A percentile compares a stretch with the other conserved stretches of the same genome.
Evolutionary conservation across 768 basidiomycete genomes (phyloP).

Genomic region (Thelephora aurantiotincta): DNA sequence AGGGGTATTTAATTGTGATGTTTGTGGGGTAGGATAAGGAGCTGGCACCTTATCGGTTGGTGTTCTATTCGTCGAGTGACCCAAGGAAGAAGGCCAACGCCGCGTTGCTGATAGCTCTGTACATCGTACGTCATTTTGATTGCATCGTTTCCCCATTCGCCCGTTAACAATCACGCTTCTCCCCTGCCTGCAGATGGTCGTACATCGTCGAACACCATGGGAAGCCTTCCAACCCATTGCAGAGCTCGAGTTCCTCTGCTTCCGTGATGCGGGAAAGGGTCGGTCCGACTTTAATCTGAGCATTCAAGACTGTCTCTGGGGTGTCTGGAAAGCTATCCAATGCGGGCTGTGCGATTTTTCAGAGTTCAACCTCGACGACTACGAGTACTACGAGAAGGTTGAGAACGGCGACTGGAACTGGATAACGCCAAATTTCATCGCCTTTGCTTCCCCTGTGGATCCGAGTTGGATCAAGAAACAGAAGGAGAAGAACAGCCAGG

Average conservation of each 20-base stretch:
- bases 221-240: slow-evolving; percentile 92
- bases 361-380: slow-evolving; percentile 85
- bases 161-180: neutral
- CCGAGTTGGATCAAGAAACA: slow-evolving; percentile 64
- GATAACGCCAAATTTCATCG: slow-evolving; percentile 85
- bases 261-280: slow-evolving; percentile 89
- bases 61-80: slow-evolving; percentile 81
- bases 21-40: slow-evolving; percentile 47
- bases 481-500: slow-evolving; percentile 41
- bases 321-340: slow-evolving; percentile 81
- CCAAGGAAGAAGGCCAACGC: slow-evolving; percentile 86
- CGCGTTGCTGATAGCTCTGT: slow-evolving; percentile 86
- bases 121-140: slow-evolving; percentile 47
- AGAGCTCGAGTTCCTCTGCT: slow-evolving; percentile 86
- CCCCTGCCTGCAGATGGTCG: slow-evolving; percentile 58
- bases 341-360: slow-evolving; percentile 89
- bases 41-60: slow-evolving; percentile 56
- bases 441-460: slow-evolving; percentile 88
- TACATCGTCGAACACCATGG: slow-evolving; percentile 79
- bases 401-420: slow-evolving; percentile 96
- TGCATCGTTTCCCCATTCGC: neutral
- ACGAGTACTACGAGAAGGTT: slow-evolving; percentile 90
- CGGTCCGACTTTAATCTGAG: slow-evolving; percentile 86
- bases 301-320: slow-evolving; percentile 87
- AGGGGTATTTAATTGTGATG: neutral